phyloP scores from a whole-genome alignment of 1,284 basidiomycete species.

The Lentinus polychrous region DNA sequence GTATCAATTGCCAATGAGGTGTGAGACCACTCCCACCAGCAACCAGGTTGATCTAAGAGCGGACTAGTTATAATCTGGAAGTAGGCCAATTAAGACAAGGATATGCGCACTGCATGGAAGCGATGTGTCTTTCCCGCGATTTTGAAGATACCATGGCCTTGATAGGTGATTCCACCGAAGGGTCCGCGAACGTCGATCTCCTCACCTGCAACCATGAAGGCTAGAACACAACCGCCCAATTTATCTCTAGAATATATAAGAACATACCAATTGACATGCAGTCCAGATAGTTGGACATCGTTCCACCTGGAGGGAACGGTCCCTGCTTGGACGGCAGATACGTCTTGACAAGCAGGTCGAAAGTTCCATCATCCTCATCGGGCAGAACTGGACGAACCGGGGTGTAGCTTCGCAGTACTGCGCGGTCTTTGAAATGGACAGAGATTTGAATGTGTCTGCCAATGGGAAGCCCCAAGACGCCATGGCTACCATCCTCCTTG shows the following conservation, averaged over 20 bases:
- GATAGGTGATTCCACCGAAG: too few relatives aligned
- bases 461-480: conserved; percentile 16
- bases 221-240: too few relatives aligned
- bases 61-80: background rate
- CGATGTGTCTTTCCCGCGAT: too few relatives aligned
- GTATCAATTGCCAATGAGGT: conserved; percentile 22
- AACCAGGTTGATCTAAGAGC: conserved; percentile 18
- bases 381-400: conserved; percentile 18
- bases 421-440: conserved; percentile 20
- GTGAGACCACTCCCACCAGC: conserved; percentile 20
- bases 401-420: conserved; percentile 19
- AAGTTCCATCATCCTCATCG: conserved; percentile 20
- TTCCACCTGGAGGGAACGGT: conserved; percentile 17
- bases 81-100: too few relatives aligned
- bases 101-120: too few relatives aligned
- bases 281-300: conserved; percentile 21
- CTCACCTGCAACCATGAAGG: background rate
- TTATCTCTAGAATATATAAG: too few relatives aligned
- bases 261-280: conserved; percentile 16
- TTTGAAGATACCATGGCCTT: too few relatives aligned
- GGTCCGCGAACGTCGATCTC: too few relatives aligned
- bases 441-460: conserved; percentile 17
- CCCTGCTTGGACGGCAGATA: conserved; percentile 15
- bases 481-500: conserved; percentile 9
- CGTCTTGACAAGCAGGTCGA: conserved; percentile 22